Base-by-base conservation (phyloP, 1,284 basidiomycete genomes). In the Microbotryum lychnidis-dioicae region DNA sequence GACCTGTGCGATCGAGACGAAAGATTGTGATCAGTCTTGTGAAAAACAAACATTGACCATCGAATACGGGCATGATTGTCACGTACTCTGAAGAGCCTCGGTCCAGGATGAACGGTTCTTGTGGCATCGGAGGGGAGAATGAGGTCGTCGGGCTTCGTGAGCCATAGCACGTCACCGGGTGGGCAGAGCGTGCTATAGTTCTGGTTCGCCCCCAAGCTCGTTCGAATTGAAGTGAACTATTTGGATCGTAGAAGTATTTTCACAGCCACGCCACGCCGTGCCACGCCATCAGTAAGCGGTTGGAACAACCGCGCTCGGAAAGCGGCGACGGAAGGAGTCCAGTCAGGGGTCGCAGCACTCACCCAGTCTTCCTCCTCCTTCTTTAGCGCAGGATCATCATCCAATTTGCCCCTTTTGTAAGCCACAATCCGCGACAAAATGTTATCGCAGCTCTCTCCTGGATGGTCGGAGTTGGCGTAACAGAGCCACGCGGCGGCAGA, bases 141-240 rank as follows among this genome's bases (percentile, higher is more conserved):
- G 85, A 58, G 44, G 29, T 58, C 57, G 29, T 46, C 25, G 7
- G 33, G 37, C 12, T 27, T 23, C 6, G 37, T 51, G 23, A 58
- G 45, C 57, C 87, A 89, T 44, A 88, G 78, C 12, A 90, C 83
- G 7, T 84, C 81, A 1, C 89, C 89, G 0, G 88, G 86, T 4
- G 89, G 89, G 69, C 82, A 89, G 70, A 89, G 80, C 69, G 85
- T 81, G 8, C 83, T 77, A 76, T 81, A 82, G 56, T 83, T 82
- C 88, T 91, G 90, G 66, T 87, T 89, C 29, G 87, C 88, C 73
- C 90, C 87, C 0, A 91, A 79, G 4, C 87, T 88, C 77, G 87
- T 89, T 33, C 89, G 81, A 47, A 87, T 80, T 0, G 86, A 81
- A 37, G 89, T 76, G 71, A 89, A 87, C 87, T 88, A 61, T 9